Evolutionary conservation across 2,329 filamentous ascomycete species (phyloP), one percentile per base, ranked within the genome.

Genomic region (Alternaria gaisen): DNA sequence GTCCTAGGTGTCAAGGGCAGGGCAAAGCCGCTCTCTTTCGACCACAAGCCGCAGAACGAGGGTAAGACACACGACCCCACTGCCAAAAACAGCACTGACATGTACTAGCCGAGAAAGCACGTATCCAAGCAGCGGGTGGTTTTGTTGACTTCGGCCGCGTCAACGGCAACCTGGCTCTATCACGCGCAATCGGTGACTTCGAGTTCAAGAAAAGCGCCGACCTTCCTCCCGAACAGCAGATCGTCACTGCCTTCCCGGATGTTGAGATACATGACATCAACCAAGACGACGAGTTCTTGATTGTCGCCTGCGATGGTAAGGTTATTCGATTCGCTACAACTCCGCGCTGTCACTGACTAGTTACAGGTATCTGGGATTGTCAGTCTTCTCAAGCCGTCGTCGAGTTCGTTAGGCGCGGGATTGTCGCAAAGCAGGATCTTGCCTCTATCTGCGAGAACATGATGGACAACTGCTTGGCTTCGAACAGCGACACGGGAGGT

Each of bases 141-240:
- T 98, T 98, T 72, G 95, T 99, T 76, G 95, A 99, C 80, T 99
- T 98, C 78, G 95, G 95, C 66, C 92, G 95, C 77, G 95, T 99
- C 72, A 99, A 99, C 80, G 95, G 95, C 78, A 99, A 99, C 80
- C 88, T 99, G 46, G 95, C 95, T 47, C 85, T 99, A 64, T 99
- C 95, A 64, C 91, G 95, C 80, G 95, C 95, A 72, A 97, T 99
- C 80, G 95, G 95, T 72, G 95, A 99, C 80, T 99, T 99, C 77
- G 95, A 99, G 80, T 99, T 99, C 87, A 99, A 99, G 87, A 98
- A 98, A 87, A 97, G 93, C 79, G 92, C 94, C 71, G 94, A 97
- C 76, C 88, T 99, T 48, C 90, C 94, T 3, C 95, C 95, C n/a
- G 95, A 99, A 83, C 92, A 97, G 78, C 95, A 99, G 81, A 98